Evolutionary conservation across 352 stramenopile genomes (phyloP), one percentile per base, ranked within the genome.

Genomic region (Phytophthora fragariaefolia): DNA sequence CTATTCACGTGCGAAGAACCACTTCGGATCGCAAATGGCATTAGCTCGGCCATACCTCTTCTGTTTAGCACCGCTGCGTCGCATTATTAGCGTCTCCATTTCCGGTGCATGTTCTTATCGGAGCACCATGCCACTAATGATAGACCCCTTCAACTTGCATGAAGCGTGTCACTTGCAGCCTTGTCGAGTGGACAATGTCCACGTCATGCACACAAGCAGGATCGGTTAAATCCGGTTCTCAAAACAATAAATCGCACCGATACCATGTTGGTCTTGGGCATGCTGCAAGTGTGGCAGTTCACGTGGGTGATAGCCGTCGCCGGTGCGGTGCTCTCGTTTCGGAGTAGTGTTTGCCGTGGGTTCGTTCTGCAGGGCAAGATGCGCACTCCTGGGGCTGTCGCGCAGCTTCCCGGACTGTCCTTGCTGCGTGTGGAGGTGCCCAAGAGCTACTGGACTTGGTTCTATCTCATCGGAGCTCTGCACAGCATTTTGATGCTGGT

Each of bases 361-460:
- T 72, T 85, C 43, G 74, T 80, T 3, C 46, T 83, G 5, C 79
- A 81, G 47, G 79, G 79, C 36, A 82, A 82, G 50, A 69, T 74
- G 48, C 79, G 79, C 12, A 69, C 71, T 4, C 36, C 54, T 8
- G 58, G 15, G n/a, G 55, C 50, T 4, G 58, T 85, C 1, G 56
- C 68, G 2, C 65, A 73, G 56, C 61, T 76, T 10, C 74, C 76
- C 0, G 58, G 71, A 2, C 23, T 73, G 0, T 57, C 54, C 20
- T 45, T 87, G 23, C 51, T 87, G 26, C 61, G 51, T 18, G 28
- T 87, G 43, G 79, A 87, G 42, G 66, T 83, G 50, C 55, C 67
- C 17, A 93, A 93, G 62, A 77, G 76, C 36, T 77, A 69, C 27
- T 93, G 80, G 82, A 91, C 79, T 61, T 87, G 79, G 76, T 93